These are phyloP conservation scores for Hansfordia pulvinata DNA, from an alignment of 2,329 filamentous ascomycete genomes.

Conservation along the genomic window DNA sequence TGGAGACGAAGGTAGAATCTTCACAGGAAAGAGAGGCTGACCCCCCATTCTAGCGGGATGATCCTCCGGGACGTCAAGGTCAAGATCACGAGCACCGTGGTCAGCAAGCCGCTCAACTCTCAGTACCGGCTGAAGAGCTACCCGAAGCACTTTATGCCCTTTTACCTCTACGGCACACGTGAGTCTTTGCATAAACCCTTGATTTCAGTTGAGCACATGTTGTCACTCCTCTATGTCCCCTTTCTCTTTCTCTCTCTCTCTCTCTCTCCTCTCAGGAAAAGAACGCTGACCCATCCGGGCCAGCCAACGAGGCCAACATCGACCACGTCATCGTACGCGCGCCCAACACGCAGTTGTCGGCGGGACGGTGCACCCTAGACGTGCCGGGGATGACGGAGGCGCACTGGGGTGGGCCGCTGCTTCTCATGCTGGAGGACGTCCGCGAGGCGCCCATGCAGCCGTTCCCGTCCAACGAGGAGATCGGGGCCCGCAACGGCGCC, in stretches of 20 bases:
- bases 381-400: no score
- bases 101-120: conserved; percentile 21
- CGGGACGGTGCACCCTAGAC: conserved; percentile 10
- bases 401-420: conserved; percentile 7
- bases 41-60: conserved; percentile 5
- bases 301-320: conserved; percentile 20
- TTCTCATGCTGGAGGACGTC: conserved; percentile 17
- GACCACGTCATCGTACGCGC: conserved; percentile 27
- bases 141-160: conserved; percentile 23
- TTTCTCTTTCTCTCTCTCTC: not conserved
- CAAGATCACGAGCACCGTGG: conserved; percentile 10
- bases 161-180: conserved; percentile 27
- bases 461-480: conserved; percentile 14
- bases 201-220: no score
- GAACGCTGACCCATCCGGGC: not conserved
- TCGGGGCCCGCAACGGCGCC: conserved; percentile 12
- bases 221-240: no score
- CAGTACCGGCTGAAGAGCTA: conserved; percentile 19
- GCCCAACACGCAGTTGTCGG: conserved; percentile 24
- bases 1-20: no score
- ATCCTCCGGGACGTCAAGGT: conserved; percentile 13
- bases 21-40: no score
- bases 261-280: not conserved
- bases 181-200: no score
- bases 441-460: conserved; percentile 24